Conservation (phyloP, 2,329 filamentous ascomycete species). For the Ceratocystis ficicola region DNA sequence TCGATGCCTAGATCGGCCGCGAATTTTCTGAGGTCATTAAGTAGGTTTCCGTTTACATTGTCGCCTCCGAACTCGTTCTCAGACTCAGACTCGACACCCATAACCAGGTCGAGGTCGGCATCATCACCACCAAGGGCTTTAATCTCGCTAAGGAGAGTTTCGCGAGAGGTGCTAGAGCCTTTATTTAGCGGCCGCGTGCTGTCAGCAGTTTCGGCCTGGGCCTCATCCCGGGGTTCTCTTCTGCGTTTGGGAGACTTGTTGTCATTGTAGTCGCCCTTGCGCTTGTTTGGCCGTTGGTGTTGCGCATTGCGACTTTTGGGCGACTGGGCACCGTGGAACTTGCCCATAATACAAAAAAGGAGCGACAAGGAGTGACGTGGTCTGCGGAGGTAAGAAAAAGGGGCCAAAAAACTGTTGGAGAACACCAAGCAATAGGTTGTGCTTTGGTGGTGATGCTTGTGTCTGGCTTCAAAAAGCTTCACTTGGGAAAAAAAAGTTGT, state of each 20-base stretch:
- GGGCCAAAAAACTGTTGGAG: neutral
- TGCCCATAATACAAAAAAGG: slow-evolving; percentile 17
- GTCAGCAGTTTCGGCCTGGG: neutral
- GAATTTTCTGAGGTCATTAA: slow-evolving; percentile 19
- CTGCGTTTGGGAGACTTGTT: slow-evolving; percentile 18
- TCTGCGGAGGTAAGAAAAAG: neutral
- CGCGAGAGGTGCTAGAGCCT: slow-evolving; percentile 21
- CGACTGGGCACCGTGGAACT: slow-evolving; percentile 20
- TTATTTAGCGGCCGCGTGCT: slow-evolving; percentile 17
- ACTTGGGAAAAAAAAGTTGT: slow-evolving; percentile 4
- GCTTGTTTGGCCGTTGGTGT: slow-evolving; percentile 21
- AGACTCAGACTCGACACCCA: slow-evolving; percentile 36
- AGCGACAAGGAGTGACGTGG: neutral
- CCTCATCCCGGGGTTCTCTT: slow-evolving; percentile 5
- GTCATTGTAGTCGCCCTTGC: slow-evolving; percentile 21
- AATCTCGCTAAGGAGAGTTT: slow-evolving; percentile 49
- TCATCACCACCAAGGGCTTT: slow-evolving; percentile 53
- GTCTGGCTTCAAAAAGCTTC: slow-evolving; percentile 14
- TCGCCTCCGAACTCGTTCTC: slow-evolving; percentile 30
- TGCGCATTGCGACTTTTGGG: slow-evolving; percentile 24
- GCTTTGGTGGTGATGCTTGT: neutral
- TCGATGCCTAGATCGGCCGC: slow-evolving; percentile 20
- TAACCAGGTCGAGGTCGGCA: slow-evolving; percentile 50
- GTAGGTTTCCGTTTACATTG: slow-evolving; percentile 22
- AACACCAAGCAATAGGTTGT: neutral